A percentile compares a stretch with the other conserved stretches of the same genome.
Evolutionary conservation across 441 rosid genomes (phyloP).

Genomic region (Corymbia calophylla): DNA sequence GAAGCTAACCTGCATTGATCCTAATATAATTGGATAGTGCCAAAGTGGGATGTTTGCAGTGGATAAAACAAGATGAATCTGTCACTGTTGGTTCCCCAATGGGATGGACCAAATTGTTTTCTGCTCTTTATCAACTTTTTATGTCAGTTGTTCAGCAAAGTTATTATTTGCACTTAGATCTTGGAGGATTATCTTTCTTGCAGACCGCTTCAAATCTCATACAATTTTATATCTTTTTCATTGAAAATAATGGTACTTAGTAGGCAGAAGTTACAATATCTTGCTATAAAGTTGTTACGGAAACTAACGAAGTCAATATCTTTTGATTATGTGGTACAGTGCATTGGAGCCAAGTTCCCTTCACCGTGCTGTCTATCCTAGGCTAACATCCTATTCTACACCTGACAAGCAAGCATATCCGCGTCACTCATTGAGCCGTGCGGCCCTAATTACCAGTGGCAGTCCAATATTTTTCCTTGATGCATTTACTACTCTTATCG

Average conservation of each 20-base stretch:
- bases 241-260: neutral
- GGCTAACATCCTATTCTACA: constrained; percentile 62
- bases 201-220: neutral
- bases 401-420: constrained; percentile 91
- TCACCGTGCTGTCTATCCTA: constrained; percentile 81
- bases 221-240: neutral
- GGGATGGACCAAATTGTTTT: neutral
- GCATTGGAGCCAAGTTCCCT: constrained; percentile 90
- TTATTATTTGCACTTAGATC: neutral
- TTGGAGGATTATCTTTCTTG: neutral
- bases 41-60: neutral
- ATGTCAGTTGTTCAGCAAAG: neutral
- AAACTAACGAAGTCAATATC: neutral
- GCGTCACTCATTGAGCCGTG: constrained; percentile 88
- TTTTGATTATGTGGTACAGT: constrained; percentile 30
- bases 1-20: neutral
- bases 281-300: neutral
- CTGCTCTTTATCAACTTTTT: neutral
- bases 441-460: constrained; percentile 85
- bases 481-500: constrained; percentile 81
- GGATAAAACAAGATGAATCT: neutral
- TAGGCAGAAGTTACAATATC: neutral
- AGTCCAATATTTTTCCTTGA: constrained; percentile 97
- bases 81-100: neutral
- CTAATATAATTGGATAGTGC: neutral